Percentiles rank a stretch among this genome's conserved stretches.
These are phyloP conservation scores for Metschnikowia anglica DNA, from an alignment of 805 yeast species.

Conservation along the genomic window DNA sequence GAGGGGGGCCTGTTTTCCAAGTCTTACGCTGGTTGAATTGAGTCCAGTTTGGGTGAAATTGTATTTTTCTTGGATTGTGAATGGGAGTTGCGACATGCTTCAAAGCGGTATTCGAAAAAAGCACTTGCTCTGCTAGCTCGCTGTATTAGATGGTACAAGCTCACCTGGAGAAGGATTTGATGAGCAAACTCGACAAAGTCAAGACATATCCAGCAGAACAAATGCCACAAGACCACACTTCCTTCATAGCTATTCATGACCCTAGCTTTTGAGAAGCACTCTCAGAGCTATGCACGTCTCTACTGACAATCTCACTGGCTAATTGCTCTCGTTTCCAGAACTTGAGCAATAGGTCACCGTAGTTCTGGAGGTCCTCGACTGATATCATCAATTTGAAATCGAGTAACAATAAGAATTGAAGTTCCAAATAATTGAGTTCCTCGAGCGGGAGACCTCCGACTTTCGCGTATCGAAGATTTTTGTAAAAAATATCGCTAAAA, in stretches of 20 bases:
- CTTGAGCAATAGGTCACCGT: conserved; percentile 80
- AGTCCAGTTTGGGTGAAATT: no score
- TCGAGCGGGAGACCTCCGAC: conserved; percentile 94
- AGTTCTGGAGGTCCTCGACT: conserved; percentile 85
- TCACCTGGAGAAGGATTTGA: no score
- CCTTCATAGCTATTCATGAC: neutral
- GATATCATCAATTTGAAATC: conserved; percentile 87
- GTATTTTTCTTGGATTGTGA: no score
- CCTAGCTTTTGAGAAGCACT: neutral
- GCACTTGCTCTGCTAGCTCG: no score
- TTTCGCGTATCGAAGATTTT: conserved; percentile 90
- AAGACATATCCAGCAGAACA: no score
- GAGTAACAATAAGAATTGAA: conserved; percentile 78
- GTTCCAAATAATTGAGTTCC: conserved; percentile 87
- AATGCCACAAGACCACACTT: no score
- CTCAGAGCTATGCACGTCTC: conserved; percentile 3
- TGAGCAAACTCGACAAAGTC: no score
- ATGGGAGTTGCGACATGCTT: no score
- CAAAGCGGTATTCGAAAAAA: no score
- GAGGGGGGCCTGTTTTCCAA: no score
- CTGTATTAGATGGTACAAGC: no score
- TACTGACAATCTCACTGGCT: conserved; percentile 35
- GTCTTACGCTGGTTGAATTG: no score
- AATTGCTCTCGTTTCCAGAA: conserved; percentile 78
- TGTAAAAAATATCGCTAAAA: conserved; percentile 91